Evolutionary conservation across 2,329 filamentous ascomycete species (phyloP), one percentile per base, ranked within the genome.

Genomic region (Metarhizium album): DNA sequence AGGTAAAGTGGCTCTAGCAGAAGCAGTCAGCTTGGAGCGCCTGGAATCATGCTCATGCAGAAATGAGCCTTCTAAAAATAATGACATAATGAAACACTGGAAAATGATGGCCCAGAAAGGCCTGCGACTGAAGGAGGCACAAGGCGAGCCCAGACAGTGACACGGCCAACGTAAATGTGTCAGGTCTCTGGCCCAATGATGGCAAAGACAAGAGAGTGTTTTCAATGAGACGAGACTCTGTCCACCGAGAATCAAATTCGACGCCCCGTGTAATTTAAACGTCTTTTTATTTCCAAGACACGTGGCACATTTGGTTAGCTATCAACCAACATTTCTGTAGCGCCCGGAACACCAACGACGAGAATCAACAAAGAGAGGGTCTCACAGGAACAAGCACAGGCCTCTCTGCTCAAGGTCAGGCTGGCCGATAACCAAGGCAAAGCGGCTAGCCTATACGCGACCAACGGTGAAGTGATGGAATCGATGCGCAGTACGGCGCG

Each of bases 1-100:
- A 96, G 72, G 75, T 90, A 82, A 90, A 86, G 64, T 93, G 91
- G 59, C 71, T 93, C 54, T 80, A 54, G 27, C n/a, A n/a, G 20
- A 23, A 23, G 24, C 7, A 24, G 20, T 22, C 11, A 16, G 53
- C 35, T 42, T 22, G 49, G 47, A 22, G 22, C 37, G 18, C 7
- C 20, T 40, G 9, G 16, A 29, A 33, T 8, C 27, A 6, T 29
- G 27, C 27, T 29, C 27, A 29, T 29, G 3, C 24, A 22, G 42
- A 42, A 45, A n/a, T 33, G 14, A 45, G 43, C 6, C 37, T 9
- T 40, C 18, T 35, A 35, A 35, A 14, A 35, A 35, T 35, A 16
- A 35, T 35, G 11, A 31, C 11, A 35, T 13, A 35, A 35, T 35
- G 4, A 4, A 8, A 35, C 4, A 13, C 14, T 35, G 33, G 11